Evolutionary conservation across 345 rosid genomes (phyloP), one percentile per base, ranked within the genome.

Genomic region (Aquilaria sinensis): DNA sequence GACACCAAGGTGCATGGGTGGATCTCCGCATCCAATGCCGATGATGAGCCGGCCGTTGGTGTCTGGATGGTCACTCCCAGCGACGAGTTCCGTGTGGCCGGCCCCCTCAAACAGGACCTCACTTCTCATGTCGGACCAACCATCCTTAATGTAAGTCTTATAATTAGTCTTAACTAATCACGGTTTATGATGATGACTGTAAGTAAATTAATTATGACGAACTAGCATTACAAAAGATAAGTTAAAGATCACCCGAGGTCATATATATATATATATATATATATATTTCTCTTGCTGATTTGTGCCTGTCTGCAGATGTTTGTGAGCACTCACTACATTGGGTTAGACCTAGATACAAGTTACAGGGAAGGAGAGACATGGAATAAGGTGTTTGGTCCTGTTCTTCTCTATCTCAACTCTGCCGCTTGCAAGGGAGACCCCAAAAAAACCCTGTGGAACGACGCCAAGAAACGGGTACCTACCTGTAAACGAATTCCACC

Each of bases 11-110:
- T 90, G 41, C 96, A 90, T 33, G 97, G 99, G 2, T 94, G 97
- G 99, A 86, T 88, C 5, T 76, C 80, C 0, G 43, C 23, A 23
- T 23, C 23, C 23, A 23, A 23, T 23, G 23, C 23, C 23, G 67
- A 62, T 33, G 31, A 49, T 3, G 71, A 86, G 1, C 77, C 72
- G 31, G 61, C 77, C 7, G 79, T 85, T 4, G 99, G 97, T 6
- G 85, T 94, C 58, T 94, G 99, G 97, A 68, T 94, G 83, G 88
- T 94, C 75, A 85, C 88, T 29, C 93, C 97, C 3, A 82, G 78
- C 52, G 46, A 85, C 49, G 99, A 94, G 79, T 85, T 78, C 50
- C 82, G 81, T 12, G 62, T 57, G 0, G 85, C 85, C 51, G 99
- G 99, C 13, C 93, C 99, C 4, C 2, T 70, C 47, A 86, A 90